Evolutionary conservation across 2,329 filamentous ascomycete genomes (phyloP).

Genomic region (Sporothrix humicola): DNA sequence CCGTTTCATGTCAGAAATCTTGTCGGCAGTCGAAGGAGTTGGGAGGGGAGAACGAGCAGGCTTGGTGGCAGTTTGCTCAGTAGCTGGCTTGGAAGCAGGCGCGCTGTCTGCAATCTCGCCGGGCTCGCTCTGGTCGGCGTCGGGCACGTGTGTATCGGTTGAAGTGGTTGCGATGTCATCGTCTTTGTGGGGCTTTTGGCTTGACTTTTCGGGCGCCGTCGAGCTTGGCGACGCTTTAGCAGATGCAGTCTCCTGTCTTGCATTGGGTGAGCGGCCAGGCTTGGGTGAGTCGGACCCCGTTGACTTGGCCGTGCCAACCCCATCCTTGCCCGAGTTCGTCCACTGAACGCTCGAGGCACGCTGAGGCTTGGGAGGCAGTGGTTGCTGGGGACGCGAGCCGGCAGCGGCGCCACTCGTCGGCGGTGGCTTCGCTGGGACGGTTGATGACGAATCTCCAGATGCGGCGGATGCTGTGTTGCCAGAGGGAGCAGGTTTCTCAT

Average conservation of each 20-base stretch:
- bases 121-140: slow-evolving; percentile 52
- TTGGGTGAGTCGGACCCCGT: slow-evolving; percentile 58
- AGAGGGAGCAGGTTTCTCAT: slow-evolving; percentile 54
- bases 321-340: slow-evolving; percentile 58
- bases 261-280: slow-evolving; percentile 46
- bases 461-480: slow-evolving; percentile 43
- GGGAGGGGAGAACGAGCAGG: slow-evolving; percentile 16
- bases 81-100: background rate
- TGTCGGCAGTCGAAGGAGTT: background rate
- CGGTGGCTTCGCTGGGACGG: slow-evolving; percentile 44
- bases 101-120: slow-evolving; percentile 53
- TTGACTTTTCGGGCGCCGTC: slow-evolving; percentile 49
- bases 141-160: slow-evolving; percentile 44
- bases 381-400: slow-evolving; percentile 60
- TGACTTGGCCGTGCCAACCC: slow-evolving; percentile 50
- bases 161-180: slow-evolving; percentile 56
- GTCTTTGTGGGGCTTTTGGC: slow-evolving; percentile 58
- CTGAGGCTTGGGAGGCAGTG: slow-evolving; percentile 43
- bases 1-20: slow-evolving; percentile 27
- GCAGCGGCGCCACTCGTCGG: slow-evolving; percentile 57
- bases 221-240: slow-evolving; percentile 45
- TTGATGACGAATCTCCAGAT: slow-evolving; percentile 46
- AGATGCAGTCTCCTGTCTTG: slow-evolving; percentile 50
- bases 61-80: slow-evolving; percentile 7
- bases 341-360: slow-evolving; percentile 65